Evolutionary conservation across 257 asterid genomes (phyloP).

Genomic region (Solanum sitiens): DNA sequence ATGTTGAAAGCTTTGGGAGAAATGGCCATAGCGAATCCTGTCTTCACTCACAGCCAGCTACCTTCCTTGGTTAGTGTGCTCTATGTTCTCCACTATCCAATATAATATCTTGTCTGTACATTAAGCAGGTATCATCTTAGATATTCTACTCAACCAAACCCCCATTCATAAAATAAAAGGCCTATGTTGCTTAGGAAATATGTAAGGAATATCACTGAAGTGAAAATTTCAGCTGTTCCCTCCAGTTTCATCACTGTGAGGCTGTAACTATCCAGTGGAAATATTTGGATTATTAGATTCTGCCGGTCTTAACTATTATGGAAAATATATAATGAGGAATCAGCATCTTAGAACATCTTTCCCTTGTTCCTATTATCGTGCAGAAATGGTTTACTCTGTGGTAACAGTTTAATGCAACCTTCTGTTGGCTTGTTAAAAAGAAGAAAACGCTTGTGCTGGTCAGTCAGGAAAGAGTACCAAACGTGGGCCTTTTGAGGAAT

Average conservation of each 20-base stretch:
- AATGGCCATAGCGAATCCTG: slow-evolving; percentile 84
- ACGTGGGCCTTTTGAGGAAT: not conserved
- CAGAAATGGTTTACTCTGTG: not conserved
- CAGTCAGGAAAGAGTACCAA: not conserved
- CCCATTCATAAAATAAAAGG: not conserved
- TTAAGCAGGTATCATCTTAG: not conserved
- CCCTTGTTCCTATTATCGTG: not conserved
- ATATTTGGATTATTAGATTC: not conserved
- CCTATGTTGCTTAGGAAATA: not conserved
- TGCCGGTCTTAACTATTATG: not conserved
- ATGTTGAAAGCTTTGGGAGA: slow-evolving; percentile 90
- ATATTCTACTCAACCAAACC: not conserved
- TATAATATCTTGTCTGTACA: not conserved
- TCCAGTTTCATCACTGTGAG: not conserved
- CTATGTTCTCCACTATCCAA: not conserved
- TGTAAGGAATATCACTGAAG: not conserved
- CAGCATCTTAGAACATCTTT: not conserved
- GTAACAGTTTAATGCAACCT: not conserved
- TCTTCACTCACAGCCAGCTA: slow-evolving; percentile 91
- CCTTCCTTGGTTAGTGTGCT: slow-evolving; percentile 71
- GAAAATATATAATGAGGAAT: not conserved
- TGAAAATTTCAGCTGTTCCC: not conserved
- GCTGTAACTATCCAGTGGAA: not conserved
- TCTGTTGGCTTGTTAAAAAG: not conserved
- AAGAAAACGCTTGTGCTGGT: not conserved